Percentiles rank a stretch among this genome's conserved stretches.
phyloP scores from a whole-genome alignment of 306 rosid genomes.

The Rubus parviflorus region DNA sequence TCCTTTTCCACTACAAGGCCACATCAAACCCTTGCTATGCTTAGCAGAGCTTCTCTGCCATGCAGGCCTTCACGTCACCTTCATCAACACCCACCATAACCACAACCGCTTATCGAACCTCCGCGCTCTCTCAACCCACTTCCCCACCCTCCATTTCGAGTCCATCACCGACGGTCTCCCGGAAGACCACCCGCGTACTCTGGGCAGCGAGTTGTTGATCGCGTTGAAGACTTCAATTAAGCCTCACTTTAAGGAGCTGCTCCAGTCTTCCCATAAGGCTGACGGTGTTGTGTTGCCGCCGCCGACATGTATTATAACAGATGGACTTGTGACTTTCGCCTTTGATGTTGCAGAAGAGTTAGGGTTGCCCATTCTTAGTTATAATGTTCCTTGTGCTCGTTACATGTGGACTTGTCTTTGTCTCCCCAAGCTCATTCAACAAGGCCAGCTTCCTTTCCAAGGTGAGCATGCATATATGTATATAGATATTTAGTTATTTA shows the following conservation, averaged over 20 bases:
- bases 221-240: neutral
- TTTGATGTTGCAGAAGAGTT: constrained; percentile 10
- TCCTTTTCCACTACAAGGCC: constrained; percentile 23
- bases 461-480: neutral
- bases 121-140: neutral
- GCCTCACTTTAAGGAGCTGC: neutral
- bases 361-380: neutral
- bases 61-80: constrained; percentile 21
- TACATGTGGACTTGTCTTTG: constrained; percentile 5
- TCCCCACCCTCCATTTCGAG: constrained; percentile 19
- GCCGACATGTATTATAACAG: neutral
- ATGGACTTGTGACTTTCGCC: neutral
- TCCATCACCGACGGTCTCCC: constrained; percentile 20
- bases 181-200: neutral
- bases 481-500: too few species aligned
- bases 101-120: constrained; percentile 8
- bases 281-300: neutral
- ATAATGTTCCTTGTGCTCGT: neutral
- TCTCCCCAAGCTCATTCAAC: neutral
- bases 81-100: constrained; percentile 11
- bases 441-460: constrained; percentile 24
- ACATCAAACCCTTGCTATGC: constrained; percentile 19
- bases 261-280: neutral
- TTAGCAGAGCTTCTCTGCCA: constrained; percentile 21
- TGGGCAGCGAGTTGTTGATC: neutral